Conservation (phyloP, 2,329 filamentous ascomycete species). For the Stagonosporopsis tanaceti region DNA sequence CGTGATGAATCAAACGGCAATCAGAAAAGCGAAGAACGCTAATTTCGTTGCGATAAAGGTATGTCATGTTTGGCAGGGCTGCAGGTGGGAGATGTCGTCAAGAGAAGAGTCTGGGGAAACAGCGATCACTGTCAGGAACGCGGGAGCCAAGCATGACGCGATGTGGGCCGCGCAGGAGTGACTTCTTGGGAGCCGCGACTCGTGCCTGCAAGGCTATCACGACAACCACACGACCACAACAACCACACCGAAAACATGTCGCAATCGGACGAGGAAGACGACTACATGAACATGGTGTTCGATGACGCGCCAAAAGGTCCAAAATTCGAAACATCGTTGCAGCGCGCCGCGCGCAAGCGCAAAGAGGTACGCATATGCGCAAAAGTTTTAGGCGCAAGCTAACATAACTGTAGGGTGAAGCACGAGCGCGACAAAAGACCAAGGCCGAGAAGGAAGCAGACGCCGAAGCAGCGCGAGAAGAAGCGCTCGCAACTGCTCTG, state of each 20-base stretch:
- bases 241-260: conserved; percentile 32
- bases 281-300: conserved; percentile 98
- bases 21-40: not conserved
- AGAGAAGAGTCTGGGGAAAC: conserved; percentile 20
- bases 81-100: conserved; percentile 11
- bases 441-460: conserved; percentile 84
- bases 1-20: not conserved
- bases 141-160: conserved; percentile 20
- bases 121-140: conserved; percentile 16
- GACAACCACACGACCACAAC: not conserved
- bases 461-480: conserved; percentile 75
- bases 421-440: conserved; percentile 63
- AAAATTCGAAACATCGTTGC: conserved; percentile 68
- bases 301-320: conserved; percentile 64
- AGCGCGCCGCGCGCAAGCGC: conserved; percentile 64
- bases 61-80: not conserved
- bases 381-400: conserved; percentile 15
- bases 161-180: conserved; percentile 24
- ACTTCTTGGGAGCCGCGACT: conserved; percentile 14
- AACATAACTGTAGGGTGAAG: conserved; percentile 36
- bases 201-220: conserved; percentile 3
- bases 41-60: not conserved
- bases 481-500: conserved; percentile 76
- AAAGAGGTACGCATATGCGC: conserved; percentile 53
- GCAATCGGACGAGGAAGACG: conserved; percentile 76